Evolutionary conservation across 768 basidiomycete genomes (phyloP).

Genomic region (Ramaria rubella): DNA sequence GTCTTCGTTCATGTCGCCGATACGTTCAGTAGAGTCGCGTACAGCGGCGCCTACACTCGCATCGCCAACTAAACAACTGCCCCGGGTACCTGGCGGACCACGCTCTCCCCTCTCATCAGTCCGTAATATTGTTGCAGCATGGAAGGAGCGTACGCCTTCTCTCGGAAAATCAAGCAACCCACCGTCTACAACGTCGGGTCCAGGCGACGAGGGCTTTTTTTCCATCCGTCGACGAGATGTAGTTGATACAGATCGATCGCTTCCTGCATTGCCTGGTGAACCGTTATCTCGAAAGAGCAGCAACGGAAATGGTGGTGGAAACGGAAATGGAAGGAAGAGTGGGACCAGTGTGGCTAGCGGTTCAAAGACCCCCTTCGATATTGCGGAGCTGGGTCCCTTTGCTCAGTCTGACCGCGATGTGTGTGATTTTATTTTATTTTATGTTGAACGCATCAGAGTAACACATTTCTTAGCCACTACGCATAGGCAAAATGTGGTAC

Average conservation of each 20-base stretch:
- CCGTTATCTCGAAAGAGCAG: not conserved
- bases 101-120: slow-evolving; percentile 37
- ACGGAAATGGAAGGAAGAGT: slow-evolving; percentile 10
- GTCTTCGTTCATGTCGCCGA: slow-evolving; percentile 8
- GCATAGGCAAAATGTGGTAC: slow-evolving; percentile 84
- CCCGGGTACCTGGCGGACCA: not conserved
- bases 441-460: not conserved
- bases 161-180: slow-evolving; percentile 24
- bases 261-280: slow-evolving; percentile 3
- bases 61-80: slow-evolving; percentile 3
- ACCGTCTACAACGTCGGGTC: slow-evolving; percentile 31
- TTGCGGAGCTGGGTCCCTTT: slow-evolving; percentile 40
- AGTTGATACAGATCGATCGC: not conserved
- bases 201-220: slow-evolving; percentile 40
- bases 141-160: slow-evolving; percentile 69
- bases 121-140: slow-evolving; percentile 69
- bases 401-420: slow-evolving; percentile 40
- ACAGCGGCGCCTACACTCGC: not conserved
- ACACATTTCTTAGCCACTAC: slow-evolving; percentile 54
- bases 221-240: slow-evolving; percentile 41
- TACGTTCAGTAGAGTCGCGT: slow-evolving; percentile 6
- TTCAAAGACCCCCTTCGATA: slow-evolving; percentile 41
- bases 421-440: slow-evolving; percentile 22
- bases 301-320: slow-evolving; percentile 7
- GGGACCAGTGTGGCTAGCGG: slow-evolving; percentile 26